Evolutionary conservation across 148 eudicot species (phyloP).

Genomic region (Nepenthes mirabilis): DNA sequence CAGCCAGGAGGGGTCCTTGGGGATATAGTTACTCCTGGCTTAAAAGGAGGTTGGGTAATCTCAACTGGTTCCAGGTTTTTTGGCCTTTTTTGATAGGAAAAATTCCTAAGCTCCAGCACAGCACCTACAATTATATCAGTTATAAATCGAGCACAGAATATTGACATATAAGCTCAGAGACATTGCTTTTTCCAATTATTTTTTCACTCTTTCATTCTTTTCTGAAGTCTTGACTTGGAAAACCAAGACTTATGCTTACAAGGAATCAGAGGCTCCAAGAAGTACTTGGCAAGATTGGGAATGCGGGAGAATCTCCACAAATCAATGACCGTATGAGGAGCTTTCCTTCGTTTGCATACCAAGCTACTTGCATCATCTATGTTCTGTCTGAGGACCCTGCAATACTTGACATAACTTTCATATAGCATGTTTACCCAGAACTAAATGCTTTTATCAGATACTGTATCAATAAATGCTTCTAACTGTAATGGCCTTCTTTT

Average conservation of each 20-base stretch:
- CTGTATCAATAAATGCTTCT: not conserved
- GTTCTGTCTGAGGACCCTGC: constrained; percentile 39
- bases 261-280: constrained; percentile 51
- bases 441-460: not conserved
- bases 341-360: constrained; percentile 41
- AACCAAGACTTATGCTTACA: constrained; percentile 25
- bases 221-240: not conserved
- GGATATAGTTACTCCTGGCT: constrained; percentile 8
- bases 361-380: constrained; percentile 46
- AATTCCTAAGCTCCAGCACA: constrained; percentile 16
- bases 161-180: not conserved
- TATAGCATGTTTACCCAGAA: not conserved
- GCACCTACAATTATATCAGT: constrained; percentile 17
- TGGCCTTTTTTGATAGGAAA: constrained; percentile 8
- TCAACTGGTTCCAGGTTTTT: constrained; percentile 11
- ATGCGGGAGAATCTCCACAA: constrained; percentile 34
- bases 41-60: constrained; percentile 16
- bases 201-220: not conserved
- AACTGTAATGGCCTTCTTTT: not conserved
- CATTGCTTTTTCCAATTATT: not conserved
- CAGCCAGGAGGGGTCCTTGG: constrained; percentile 18
- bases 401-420: constrained; percentile 5
- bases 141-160: not conserved
- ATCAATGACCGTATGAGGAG: constrained; percentile 28
- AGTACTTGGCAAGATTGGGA: constrained; percentile 24